Evolutionary conservation across 2,329 filamentous ascomycete species (phyloP), one percentile per base, ranked within the genome.

Genomic region (Fusarium humuli): DNA sequence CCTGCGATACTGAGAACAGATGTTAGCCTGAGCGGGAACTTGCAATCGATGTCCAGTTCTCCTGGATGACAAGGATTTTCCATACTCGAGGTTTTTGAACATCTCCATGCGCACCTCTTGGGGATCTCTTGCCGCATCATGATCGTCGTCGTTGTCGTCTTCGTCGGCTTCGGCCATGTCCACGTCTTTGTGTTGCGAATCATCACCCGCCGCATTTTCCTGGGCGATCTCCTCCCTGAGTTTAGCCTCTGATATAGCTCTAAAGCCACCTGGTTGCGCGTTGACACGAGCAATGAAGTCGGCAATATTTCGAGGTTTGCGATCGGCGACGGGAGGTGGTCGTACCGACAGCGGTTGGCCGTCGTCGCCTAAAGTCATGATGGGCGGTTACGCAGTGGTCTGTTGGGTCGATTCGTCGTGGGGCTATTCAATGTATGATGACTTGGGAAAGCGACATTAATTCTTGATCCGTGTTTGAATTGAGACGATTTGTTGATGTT

Each of bases 261-360:
- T 91, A 77, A 98, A 97, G 25, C 93, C 92, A 16, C 93, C 93
- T 1, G 80, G 74, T 65, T 92, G 90, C 75, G 97, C 90, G 72
- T 94, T 92, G 75, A 97, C 91, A 71, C 94, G 93, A 61, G 87
- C 83, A 72, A 98, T 94, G 72, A 95, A 91, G 48, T 91, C 87
- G 60, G 87, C 84, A n/a, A 98, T 84, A 48, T 85, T 87, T 76
- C 87, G 88, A 32, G 86, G 85, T 75, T 83, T 84, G 76, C 82
- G 87, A 81, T 83, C 86, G 75, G 81, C 84, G 69, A 85, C 82
- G 18, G 90, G 88, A 49, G 78, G 73, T 16, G 80, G 80, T 57
- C 79, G 79, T 67, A 82, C 70, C 27, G 80, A 82, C 34, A 82
- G 75, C 56, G 80, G 76, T 61, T 77, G 79, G 64, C 73, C 72